phyloP scores from a whole-genome alignment of 2,329 filamentous ascomycete genomes.

The Ascochyta viciae-villosae region DNA sequence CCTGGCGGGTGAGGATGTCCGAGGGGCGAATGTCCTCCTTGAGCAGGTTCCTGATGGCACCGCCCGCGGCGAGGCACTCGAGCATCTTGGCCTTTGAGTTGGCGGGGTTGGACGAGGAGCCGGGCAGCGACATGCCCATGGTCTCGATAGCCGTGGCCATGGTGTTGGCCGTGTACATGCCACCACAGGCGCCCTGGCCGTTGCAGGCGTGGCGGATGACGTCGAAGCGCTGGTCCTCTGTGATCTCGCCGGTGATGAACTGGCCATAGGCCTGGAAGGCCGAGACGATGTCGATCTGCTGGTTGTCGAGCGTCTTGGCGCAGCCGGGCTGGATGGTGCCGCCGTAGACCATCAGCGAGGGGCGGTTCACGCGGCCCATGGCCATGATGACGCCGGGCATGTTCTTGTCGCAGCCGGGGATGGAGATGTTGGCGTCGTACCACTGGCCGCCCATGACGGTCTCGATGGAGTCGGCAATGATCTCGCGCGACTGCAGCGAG shows the following conservation, averaged over 20 bases:
- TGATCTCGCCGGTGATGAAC: conserved; percentile 90
- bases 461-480: conserved; percentile 98
- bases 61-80: conserved; percentile 58
- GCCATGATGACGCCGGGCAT: conserved; percentile 76
- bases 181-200: conserved; percentile 82
- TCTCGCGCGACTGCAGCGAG: conserved; percentile 90
- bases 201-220: conserved; percentile 93
- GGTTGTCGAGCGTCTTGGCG: conserved; percentile 71
- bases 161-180: conserved; percentile 70
- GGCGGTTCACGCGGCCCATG: conserved; percentile 93
- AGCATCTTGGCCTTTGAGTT: conserved; percentile 59
- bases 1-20: conserved; percentile 58
- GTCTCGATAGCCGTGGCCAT: conserved; percentile 60
- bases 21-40: conserved; percentile 59
- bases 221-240: conserved; percentile 89
- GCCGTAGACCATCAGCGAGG: conserved; percentile 97
- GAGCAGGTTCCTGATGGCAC: conserved; percentile 59
- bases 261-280: conserved; percentile 98
- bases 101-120: conserved; percentile 60
- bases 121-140: conserved; percentile 60
- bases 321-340: conserved; percentile 93
- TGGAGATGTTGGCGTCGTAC: conserved; percentile 97
- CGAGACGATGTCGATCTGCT: conserved; percentile 89
- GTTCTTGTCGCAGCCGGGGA: conserved; percentile 99
- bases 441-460: conserved; percentile 99